Percentiles rank a stretch among this genome's conserved stretches.
Conservation (phyloP, 208 protist genomes). For the Leishmania braziliensis region DNA sequence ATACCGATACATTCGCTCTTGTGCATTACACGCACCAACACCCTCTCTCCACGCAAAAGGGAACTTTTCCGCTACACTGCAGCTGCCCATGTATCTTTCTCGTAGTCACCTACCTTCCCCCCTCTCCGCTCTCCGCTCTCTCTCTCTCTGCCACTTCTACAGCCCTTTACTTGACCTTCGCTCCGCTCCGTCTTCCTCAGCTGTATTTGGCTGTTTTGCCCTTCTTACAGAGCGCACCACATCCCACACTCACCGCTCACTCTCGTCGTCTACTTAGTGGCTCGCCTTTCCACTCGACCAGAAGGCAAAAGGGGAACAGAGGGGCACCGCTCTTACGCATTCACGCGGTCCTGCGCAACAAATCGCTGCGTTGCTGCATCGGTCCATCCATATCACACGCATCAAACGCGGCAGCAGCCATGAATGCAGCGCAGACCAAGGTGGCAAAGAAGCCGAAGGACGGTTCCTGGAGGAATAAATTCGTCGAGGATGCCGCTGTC, state of each 20-base stretch:
- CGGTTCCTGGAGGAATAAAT: constrained; percentile 37
- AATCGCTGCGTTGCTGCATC: neutral
- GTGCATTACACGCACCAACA: neutral
- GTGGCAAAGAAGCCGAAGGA: neutral
- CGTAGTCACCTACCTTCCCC: neutral
- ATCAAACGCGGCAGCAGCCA: neutral
- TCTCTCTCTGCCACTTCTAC: neutral
- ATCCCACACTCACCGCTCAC: neutral
- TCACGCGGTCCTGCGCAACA: neutral
- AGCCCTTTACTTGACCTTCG: neutral
- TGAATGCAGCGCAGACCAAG: neutral
- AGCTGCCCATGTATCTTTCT: neutral
- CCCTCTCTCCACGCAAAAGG: neutral
- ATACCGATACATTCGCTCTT: neutral
- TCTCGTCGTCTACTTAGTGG: neutral
- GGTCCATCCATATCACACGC: neutral
- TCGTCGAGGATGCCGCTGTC: constrained; percentile 61
- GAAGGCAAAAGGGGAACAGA: neutral
- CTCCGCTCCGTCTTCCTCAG: neutral
- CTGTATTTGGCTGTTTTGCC: neutral
- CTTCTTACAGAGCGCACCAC: neutral
- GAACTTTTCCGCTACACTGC: no score
- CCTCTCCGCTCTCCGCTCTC: neutral
- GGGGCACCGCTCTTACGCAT: neutral
- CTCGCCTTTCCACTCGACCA: neutral